Evolutionary conservation across 2,329 filamentous ascomycete genomes (phyloP), one percentile per base, ranked within the genome.

Genomic region (Ophiostoma tasmaniense): DNA sequence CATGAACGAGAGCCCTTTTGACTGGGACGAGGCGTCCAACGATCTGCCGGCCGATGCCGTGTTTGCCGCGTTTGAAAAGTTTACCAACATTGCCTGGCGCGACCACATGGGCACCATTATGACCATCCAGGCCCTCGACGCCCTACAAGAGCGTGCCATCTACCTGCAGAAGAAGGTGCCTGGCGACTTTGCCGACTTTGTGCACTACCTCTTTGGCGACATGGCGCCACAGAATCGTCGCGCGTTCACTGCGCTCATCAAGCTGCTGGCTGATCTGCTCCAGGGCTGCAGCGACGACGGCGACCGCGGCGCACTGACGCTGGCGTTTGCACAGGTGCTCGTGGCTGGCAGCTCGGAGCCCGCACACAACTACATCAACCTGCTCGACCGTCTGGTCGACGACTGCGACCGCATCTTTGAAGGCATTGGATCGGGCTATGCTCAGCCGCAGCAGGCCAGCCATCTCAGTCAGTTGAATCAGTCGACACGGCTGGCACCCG

Each of bases 41-140:
- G 92, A 97, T 70, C 84, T 91, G 10, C 85, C 89, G 2, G 87
- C 94, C 10, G 93, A 97, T 75, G 88, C 94, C 25, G 84, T 98
- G 5, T 96, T 97, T 75, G 90, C 91, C 33, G 90, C 93, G 0
- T 98, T 97, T 76, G 93, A 97, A 77, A 97, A 96, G 71, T 98
- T 97, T 74, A 81, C 97, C 71, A 88, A 88, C 70, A 89, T 93
- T 72, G 93, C 91, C 14, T 98, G 94, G 94, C 88, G 86, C 70
- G 90, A 94, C 73, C 89, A 92, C 74, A 93, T 97, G 83, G 94
- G 94, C 0, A 87, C 91, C 2, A 87, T 98, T 68, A 87, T 98
- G 77, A 87, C 91, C 1, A 83, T 87, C 67, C 83, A 89, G 64
- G 85, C 87, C 5, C 82, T 97, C 50, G 86, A 90, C 69, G 87